Evolutionary conservation across 768 basidiomycete genomes (phyloP).

Genomic region (Leucosporidium creatinivorum): DNA sequence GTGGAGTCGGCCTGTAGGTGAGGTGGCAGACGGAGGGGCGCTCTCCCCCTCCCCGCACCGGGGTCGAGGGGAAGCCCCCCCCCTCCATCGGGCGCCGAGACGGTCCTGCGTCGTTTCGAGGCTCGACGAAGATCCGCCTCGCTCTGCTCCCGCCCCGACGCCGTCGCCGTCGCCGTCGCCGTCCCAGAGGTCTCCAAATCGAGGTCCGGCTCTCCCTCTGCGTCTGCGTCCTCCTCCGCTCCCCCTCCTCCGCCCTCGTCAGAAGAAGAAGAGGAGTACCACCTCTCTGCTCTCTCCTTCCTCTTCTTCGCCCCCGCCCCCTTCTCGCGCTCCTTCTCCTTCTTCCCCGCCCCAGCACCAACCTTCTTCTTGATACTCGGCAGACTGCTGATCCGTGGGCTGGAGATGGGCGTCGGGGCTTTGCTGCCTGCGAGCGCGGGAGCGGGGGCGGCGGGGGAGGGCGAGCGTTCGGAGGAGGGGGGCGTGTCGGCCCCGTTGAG

Average conservation of each 20-base stretch:
- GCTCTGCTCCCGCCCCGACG: too few species aligned
- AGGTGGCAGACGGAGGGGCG: background rate
- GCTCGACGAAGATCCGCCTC: background rate
- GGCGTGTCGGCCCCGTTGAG: background rate
- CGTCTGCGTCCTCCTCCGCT: background rate
- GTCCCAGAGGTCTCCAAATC: background rate
- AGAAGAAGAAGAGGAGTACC: background rate
- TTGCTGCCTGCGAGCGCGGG: background rate
- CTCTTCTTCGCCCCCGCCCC: background rate
- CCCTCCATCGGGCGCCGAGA: background rate
- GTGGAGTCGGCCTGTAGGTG: background rate
- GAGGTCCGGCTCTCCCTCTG: too few species aligned
- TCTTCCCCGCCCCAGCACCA: background rate
- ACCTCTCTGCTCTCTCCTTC: background rate
- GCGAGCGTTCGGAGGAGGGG: background rate
- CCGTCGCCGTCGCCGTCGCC: too few species aligned
- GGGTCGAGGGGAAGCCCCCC: background rate
- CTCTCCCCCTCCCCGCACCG: background rate
- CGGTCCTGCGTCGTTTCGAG: background rate
- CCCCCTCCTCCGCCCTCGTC: background rate
- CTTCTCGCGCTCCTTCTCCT: conserved; percentile 3
- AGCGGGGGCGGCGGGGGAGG: too few species aligned
- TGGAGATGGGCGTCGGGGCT: background rate
- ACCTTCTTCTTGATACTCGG: background rate
- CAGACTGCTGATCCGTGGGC: background rate